Conservation (phyloP, 768 basidiomycete species). For the Boletus pseudopeckii region DNA sequence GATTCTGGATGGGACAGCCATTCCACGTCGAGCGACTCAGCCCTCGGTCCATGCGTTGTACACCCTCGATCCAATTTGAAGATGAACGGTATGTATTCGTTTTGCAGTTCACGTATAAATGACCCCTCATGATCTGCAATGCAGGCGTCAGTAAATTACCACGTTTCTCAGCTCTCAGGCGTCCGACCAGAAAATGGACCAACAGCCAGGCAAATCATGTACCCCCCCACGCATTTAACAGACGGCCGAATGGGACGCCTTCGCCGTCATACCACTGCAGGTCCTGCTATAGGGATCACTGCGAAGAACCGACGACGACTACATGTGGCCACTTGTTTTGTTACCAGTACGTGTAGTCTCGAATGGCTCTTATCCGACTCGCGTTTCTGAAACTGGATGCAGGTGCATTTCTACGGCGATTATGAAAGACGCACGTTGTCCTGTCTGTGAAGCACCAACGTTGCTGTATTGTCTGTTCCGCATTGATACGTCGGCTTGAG, state of each 20-base stretch:
- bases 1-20: slow-evolving; percentile 30
- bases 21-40: slow-evolving; percentile 30
- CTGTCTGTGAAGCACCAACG: slow-evolving; percentile 49
- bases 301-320: slow-evolving; percentile 54
- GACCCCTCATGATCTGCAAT: not conserved
- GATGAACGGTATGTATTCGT: slow-evolving; percentile 19
- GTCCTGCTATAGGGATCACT: slow-evolving; percentile 45
- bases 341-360: slow-evolving; percentile 33
- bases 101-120: not conserved
- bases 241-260: slow-evolving; percentile 6
- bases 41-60: slow-evolving; percentile 23
- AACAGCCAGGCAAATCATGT: slow-evolving; percentile 11
- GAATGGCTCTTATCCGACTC: not conserved
- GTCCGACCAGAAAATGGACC: slow-evolving; percentile 13
- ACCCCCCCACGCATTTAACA: slow-evolving; percentile 1
- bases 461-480: slow-evolving; percentile 56
- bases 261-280: slow-evolving; percentile 43
- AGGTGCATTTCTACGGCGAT: slow-evolving; percentile 55
- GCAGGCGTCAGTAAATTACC: slow-evolving; percentile 31
- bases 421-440: slow-evolving; percentile 46
- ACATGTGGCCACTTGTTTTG: slow-evolving; percentile 68
- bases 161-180: slow-evolving; percentile 30
- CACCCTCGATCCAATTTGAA: slow-evolving; percentile 13
- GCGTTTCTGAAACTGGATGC: slow-evolving; percentile 4
- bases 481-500: slow-evolving; percentile 39